Evolutionary conservation across 228 moss, liverwort and hornwort species (phyloP), one percentile per base, ranked within the genome.

Genomic region (Sphagnum fallax): DNA sequence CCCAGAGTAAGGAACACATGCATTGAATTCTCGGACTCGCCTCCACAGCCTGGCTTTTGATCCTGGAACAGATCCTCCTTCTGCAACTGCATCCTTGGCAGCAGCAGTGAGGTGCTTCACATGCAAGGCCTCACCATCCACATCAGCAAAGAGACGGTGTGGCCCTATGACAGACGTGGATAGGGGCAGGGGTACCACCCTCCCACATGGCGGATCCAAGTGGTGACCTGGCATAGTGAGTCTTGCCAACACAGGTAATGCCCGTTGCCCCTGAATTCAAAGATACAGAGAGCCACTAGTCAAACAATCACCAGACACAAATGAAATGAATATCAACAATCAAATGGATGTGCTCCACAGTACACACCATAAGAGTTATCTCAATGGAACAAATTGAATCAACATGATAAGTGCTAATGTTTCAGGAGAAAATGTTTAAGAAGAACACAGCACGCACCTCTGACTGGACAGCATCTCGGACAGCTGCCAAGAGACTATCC

Each of bases 21-120:
- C 98, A 82, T 98, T 98, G 49, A 98, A 98, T 57, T 98, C 98
- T 61, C 92, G 87, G 48, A 98, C 98, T 52, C 98, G 88, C 71
- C 98, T 88, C 98, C 98, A 98, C 10, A 98, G 84, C 50, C 87
- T 92, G 72, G 98, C 98, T 87, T 94, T 98, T 60, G 94, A 94
- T n/a, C 98, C 98, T 65, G 94, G 98, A 75, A 94, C 84, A 16
- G 89, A 89, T 63, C 94, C 98, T 62, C 80, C 74, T 76, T 98
- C 94, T 47, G 94, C 98, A 78, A 88, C 89, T 48, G 98, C 98
- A 81, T 98, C 98, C 72, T 98, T 98, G 8, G 98, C 98, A 67
- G 98, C 98, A 74, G 89, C 89, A 78, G 98, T 78, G 50, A 98
- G 87, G 72, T 94, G 94, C 76, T 94, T 94, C 11, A 98, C 89